Base-by-base conservation (phyloP, 2,329 filamentous ascomycete genomes). In the Pyrenochaeta sp. region DNA sequence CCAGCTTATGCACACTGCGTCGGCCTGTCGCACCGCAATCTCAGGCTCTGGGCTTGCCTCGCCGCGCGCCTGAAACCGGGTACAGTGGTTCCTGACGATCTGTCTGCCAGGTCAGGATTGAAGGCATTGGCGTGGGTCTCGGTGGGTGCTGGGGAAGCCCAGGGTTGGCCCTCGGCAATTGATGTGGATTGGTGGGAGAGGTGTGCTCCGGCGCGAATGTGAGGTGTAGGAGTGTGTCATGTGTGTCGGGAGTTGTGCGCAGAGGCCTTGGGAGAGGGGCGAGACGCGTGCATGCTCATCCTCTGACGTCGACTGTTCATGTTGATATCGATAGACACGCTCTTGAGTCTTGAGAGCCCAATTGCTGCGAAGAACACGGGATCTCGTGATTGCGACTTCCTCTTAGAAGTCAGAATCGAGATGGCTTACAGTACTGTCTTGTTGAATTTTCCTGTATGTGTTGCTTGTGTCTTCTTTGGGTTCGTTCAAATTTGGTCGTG, bases 1-100 rank as follows among this genome's bases (percentile, higher is more conserved):
- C 50, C 48, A 58, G 50, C 22, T 43, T 27, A 26, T 24, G 49
- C 45, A 52, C 50, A 37, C 27, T 35, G 34, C 22, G 13, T n/a
- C n/a, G n/a, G n/a, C n/a, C n/a, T n/a, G n/a, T n/a, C n/a, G 24
- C 39, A 35, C 41, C 34, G 37, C 37, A 30, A 15, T 22, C 32
- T 29, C 34, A 34, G 44, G 28, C 42, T 37, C 53, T 53, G 46
- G 47, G 53, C 46, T 29, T 29, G 38, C 28, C 15, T 32, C 38
- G 34, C 6, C 21, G 3, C 49, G 48, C 43, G 39, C 35, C 53
- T 69, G 66, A 71, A 71, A 69, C 67, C 65, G 66, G 66, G 53
- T 39, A 31, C 22, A 11, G 23, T 32, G 26, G 47, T 61, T 67
- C 63, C 65, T 65, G 58, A 59, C 44, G 49, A 45, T 52, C 51